Evolutionary conservation across 176 grass and related monocot genomes (phyloP), one percentile per base, ranked within the genome.

Genomic region (Oryza meridionalis): DNA sequence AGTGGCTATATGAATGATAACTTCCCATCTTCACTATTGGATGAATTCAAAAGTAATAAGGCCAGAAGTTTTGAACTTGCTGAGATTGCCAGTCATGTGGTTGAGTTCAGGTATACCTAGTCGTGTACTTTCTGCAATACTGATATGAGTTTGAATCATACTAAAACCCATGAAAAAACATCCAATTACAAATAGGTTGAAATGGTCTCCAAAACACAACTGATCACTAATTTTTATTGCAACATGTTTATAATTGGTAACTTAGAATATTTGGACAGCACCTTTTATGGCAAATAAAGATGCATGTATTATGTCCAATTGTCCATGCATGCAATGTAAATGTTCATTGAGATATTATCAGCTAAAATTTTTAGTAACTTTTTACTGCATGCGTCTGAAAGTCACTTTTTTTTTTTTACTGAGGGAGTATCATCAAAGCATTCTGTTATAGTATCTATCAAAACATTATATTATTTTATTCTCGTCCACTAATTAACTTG

Each of bases 11-110:
- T 87, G 86, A 91, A 88, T 24, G 92, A 85, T n/a, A 88, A 76
- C 84, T 91, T 92, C 61, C 88, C 90, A 81, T 94, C 94, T 78
- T 92, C 94, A 11, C 92, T 97, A 86, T 62, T 97, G 81, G 94
- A 97, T 77, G 95, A 97, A 80, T 97, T 97, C 68, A 97, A 94
- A 89, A 91, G 86, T 72, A 97, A 92, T 62, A 97, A 97, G 72
- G 82, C 90, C 11, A 97, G 95, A 88, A 92, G 84, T 79, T 97
- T 97, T 89, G 95, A 97, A 67, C 94, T 97, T 89, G 90, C 92
- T 84, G 95, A 97, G 90, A 97, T 97, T 84, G 43, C 81, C 71
- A 84, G 95, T 6, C 92, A 97, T 82, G 95, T 97, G 79, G 92
- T 97, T 32, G 95, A 97, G 81, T 97, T 97, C 78, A 97, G 95